phyloP scores from a whole-genome alignment of 371 early-diverging fungal genomes.

The Lichtheimia corymbifera region DNA sequence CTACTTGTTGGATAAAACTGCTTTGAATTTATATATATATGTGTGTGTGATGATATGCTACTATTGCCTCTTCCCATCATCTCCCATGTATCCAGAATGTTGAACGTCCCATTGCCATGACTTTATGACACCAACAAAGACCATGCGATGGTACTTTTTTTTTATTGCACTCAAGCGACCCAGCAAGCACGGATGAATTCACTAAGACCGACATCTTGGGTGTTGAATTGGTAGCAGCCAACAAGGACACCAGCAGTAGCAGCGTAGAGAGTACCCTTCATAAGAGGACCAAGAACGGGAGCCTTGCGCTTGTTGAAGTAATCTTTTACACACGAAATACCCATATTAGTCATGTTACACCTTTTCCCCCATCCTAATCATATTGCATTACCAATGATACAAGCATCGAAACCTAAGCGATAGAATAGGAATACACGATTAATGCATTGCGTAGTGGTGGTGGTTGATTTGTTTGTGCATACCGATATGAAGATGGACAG shows the following conservation, averaged over 20 bases:
- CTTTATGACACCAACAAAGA: neutral
- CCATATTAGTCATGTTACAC: neutral
- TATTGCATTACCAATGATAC: slow-evolving; percentile 47
- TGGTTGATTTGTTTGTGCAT: slow-evolving; percentile 4
- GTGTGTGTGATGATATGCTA: neutral
- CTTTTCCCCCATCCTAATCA: neutral
- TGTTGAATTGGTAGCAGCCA: slow-evolving; percentile 94
- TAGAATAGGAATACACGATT: neutral
- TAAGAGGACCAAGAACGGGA: slow-evolving; percentile 64
- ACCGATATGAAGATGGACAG: slow-evolving; percentile 90
- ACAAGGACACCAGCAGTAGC: slow-evolving; percentile 77
- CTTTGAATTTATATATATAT: neutral
- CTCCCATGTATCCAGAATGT: neutral
- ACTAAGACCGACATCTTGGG: slow-evolving; percentile 92
- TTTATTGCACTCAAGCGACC: slow-evolving; percentile 60
- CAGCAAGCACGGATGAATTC: slow-evolving; percentile 82
- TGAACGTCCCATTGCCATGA: neutral
- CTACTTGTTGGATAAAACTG: neutral
- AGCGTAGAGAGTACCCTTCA: slow-evolving; percentile 62
- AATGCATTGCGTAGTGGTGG: neutral
- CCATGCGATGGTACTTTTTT: neutral
- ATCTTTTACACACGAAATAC: slow-evolving; percentile 53
- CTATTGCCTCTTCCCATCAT: neutral
- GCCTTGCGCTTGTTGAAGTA: slow-evolving; percentile 80
- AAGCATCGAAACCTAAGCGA: slow-evolving; percentile 54